Percentiles rank a stretch among this genome's conserved stretches.
These are phyloP conservation scores for Ogataea thermomethanolica DNA, from an alignment of 805 yeast genomes.

Conservation along the genomic window DNA sequence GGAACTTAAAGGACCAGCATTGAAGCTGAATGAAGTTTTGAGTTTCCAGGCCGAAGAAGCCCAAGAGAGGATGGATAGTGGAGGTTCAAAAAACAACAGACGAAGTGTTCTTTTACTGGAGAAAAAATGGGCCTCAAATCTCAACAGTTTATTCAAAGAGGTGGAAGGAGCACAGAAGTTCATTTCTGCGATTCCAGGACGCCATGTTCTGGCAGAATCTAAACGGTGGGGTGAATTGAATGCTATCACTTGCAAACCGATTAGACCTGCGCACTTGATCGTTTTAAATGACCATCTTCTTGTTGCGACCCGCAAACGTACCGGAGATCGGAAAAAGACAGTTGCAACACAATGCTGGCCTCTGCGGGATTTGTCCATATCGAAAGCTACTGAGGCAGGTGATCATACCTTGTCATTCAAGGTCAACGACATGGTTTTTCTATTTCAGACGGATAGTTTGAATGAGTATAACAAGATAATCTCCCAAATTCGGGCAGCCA, in stretches of 20 bases:
- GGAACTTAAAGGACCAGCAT: slow-evolving; percentile 55
- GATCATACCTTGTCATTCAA: slow-evolving; percentile 21
- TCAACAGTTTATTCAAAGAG: slow-evolving; percentile 66
- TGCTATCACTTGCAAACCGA: slow-evolving; percentile 78
- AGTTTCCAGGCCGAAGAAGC: slow-evolving; percentile 38
- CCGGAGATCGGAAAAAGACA: slow-evolving; percentile 32
- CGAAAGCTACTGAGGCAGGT: slow-evolving; percentile 33
- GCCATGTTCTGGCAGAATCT: slow-evolving; percentile 77
- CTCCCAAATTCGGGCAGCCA: slow-evolving; percentile 57
- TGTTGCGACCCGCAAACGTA: slow-evolving; percentile 61
- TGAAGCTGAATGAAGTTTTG: slow-evolving; percentile 57
- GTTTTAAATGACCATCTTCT: slow-evolving; percentile 73
- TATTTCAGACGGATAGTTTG: slow-evolving; percentile 57
- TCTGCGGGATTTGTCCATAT: slow-evolving; percentile 52
- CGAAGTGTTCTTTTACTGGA: slow-evolving; percentile 70
- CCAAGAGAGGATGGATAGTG: slow-evolving; percentile 12
- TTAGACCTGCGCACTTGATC: slow-evolving; percentile 71
- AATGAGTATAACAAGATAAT: slow-evolving; percentile 55
- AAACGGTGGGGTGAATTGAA: slow-evolving; percentile 86
- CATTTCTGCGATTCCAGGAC: slow-evolving; percentile 69
- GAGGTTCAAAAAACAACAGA: slow-evolving; percentile 45
- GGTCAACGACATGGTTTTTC: slow-evolving; percentile 35
- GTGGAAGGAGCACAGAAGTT: slow-evolving; percentile 90
- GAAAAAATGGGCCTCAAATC: slow-evolving; percentile 75
- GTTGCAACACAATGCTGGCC: slow-evolving; percentile 82